Evolutionary conservation across 495 filamentous ascomycete genomes (phyloP).

Genomic region (Talaromyces ruber): DNA sequence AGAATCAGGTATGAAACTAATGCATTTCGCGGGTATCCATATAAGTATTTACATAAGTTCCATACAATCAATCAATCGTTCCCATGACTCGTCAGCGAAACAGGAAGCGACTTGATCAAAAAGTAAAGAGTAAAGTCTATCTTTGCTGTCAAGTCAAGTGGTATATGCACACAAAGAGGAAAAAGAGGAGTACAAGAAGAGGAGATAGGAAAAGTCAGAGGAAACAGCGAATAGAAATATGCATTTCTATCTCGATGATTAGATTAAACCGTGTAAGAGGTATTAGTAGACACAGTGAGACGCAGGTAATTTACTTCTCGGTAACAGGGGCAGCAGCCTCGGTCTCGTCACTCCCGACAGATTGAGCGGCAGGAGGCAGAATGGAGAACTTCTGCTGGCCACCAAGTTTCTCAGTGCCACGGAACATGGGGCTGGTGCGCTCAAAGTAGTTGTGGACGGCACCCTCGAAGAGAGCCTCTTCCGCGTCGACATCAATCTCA

Average conservation of each 20-base stretch:
- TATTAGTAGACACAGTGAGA: not conserved
- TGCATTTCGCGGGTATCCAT: not conserved
- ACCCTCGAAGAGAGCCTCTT: conserved; percentile 34
- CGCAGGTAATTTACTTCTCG: not conserved
- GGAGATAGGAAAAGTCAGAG: not conserved
- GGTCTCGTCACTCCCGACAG: not conserved
- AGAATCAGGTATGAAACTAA: not conserved
- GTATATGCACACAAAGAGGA: not conserved
- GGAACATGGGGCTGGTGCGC: conserved; percentile 43
- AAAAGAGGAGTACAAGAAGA: not conserved
- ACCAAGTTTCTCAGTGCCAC: conserved; percentile 30
- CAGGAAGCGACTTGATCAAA: not conserved
- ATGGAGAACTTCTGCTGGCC: conserved; percentile 21
- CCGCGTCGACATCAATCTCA: conserved; percentile 23
- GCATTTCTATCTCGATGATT: not conserved
- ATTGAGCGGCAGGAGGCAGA: conserved; percentile 30
- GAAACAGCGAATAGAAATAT: not conserved
- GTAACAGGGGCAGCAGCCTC: not conserved
- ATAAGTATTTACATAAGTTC: not conserved
- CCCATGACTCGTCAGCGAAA: not conserved
- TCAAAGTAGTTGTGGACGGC: conserved; percentile 42
- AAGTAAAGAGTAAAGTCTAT: not conserved
- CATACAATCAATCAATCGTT: not conserved
- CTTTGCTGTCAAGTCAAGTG: not conserved
- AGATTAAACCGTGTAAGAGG: not conserved